Percentiles rank a stretch among this genome's conserved stretches.
Evolutionary conservation across 805 yeast species (phyloP).

Genomic region (Wickerhamomyces xylosicus): DNA sequence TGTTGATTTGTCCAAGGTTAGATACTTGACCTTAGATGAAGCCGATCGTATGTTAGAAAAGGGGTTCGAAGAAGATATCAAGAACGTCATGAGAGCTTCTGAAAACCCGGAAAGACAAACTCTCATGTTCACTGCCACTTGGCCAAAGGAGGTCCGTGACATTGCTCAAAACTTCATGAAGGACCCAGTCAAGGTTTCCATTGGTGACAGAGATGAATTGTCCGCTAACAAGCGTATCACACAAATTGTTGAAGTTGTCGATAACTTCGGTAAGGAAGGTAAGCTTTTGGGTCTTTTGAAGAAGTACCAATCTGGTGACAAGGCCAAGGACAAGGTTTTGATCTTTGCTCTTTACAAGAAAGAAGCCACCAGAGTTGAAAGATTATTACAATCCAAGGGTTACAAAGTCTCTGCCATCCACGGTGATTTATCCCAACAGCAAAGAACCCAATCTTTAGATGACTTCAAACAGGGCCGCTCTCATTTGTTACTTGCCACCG

Average conservation of each 20-base stretch:
- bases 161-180: constrained; percentile 41
- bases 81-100: constrained; percentile 60
- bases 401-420: constrained; percentile 87
- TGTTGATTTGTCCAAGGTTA: constrained; percentile 53
- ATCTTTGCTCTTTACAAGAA: constrained; percentile 93
- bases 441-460: constrained; percentile 80
- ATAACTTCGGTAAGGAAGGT: constrained; percentile 69
- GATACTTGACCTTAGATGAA: constrained; percentile 86
- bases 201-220: constrained; percentile 91
- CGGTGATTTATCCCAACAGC: constrained; percentile 89
- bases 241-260: constrained; percentile 89
- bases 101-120: constrained; percentile 62
- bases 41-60: constrained; percentile 98
- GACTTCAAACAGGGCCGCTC: constrained; percentile 75
- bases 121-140: constrained; percentile 98
- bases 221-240: constrained; percentile 90
- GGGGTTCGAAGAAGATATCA: constrained; percentile 96
- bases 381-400: constrained; percentile 59
- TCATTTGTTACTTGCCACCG: constrained; percentile 83
- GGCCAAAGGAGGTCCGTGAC: constrained; percentile 98
- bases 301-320: constrained; percentile 61
- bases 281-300: constrained; percentile 61
- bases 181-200: constrained; percentile 69
- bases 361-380: constrained; percentile 89
- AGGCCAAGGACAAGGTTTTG: constrained; percentile 69